Conservation (phyloP, 75 land plant species). For the Picea sitchensis region DNA sequence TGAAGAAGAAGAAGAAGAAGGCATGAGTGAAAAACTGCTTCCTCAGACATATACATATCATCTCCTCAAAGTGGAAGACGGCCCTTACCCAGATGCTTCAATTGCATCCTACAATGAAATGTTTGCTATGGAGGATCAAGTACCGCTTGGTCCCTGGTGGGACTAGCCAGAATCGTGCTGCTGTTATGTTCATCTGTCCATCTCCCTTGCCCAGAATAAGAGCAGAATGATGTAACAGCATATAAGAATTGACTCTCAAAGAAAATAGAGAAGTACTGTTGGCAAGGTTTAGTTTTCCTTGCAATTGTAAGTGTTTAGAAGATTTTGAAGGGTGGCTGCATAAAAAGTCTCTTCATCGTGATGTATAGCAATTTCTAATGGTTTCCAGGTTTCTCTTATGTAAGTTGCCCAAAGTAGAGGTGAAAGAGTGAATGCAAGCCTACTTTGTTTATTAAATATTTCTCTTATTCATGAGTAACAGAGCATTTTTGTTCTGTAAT, state of each 20-base stretch:
- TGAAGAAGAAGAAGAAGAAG: conserved; percentile 34
- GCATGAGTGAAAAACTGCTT: conserved; percentile 12
- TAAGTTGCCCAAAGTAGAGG: background rate
- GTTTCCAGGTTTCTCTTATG: background rate
- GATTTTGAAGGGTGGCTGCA: conserved; percentile 3
- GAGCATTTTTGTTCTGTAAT: background rate
- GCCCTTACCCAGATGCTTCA: conserved; percentile 12
- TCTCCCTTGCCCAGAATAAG: background rate
- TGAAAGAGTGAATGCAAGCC: background rate
- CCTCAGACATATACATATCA: conserved; percentile 9
- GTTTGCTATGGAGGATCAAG: conserved; percentile 27
- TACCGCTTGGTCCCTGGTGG: conserved; percentile 14
- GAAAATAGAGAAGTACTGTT: background rate
- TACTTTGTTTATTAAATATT: background rate
- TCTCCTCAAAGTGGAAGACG: conserved; percentile 28
- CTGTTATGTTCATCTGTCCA: background rate
- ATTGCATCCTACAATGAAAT: conserved; percentile 20
- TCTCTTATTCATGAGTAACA: background rate
- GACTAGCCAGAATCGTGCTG: conserved; percentile 21
- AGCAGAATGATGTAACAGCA: background rate
- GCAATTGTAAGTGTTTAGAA: background rate
- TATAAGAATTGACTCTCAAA: too few species aligned
- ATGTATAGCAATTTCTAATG: background rate
- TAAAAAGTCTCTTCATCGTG: conserved; percentile 1
- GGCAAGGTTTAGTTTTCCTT: conserved; percentile 2